These are phyloP conservation scores for Mollisia scopiformis DNA, from an alignment of 2,329 filamentous ascomycete genomes.

Conservation along the genomic window DNA sequence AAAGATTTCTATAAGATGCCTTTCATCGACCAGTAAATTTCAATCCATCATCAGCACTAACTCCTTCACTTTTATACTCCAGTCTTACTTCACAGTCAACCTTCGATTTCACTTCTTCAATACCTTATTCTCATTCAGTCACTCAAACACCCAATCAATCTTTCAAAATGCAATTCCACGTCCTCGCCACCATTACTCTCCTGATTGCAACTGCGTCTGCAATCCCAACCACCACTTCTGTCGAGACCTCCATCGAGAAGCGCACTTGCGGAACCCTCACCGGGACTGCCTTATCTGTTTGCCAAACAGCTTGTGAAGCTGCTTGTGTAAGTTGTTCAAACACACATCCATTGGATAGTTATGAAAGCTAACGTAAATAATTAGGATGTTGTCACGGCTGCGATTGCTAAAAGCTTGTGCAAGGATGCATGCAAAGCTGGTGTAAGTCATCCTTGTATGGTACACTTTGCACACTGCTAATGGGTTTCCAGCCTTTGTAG, in stretches of 20 bases:
- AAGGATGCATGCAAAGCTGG: not conserved
- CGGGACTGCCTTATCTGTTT: conserved; percentile 4
- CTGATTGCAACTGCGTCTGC: not conserved
- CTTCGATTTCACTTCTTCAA: not conserved
- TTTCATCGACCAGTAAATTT: not conserved
- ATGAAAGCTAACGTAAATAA: not conserved
- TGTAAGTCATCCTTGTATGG: not conserved
- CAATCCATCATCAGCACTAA: not conserved
- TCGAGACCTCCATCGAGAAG: conserved; percentile 1
- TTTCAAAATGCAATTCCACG: not conserved
- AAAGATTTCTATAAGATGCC: not conserved
- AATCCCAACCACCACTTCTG: not conserved
- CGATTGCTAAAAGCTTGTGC: not conserved
- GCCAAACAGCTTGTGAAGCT: conserved; percentile 9
- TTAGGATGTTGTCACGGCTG: not conserved
- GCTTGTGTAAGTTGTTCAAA: conserved; percentile 5
- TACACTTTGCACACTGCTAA: not conserved
- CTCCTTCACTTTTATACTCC: not conserved
- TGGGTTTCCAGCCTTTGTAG: not conserved
- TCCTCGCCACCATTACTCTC: not conserved
- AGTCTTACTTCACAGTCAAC: not conserved
- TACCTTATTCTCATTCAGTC: not conserved
- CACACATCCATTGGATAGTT: no score
- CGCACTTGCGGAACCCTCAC: conserved; percentile 7
- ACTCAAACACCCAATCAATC: not conserved